A percentile compares a stretch with the other conserved stretches of the same genome.
These are phyloP conservation scores for Plasmodium knowlesi DNA, from an alignment of 169 alveolate genomes.

Conservation along the genomic window DNA sequence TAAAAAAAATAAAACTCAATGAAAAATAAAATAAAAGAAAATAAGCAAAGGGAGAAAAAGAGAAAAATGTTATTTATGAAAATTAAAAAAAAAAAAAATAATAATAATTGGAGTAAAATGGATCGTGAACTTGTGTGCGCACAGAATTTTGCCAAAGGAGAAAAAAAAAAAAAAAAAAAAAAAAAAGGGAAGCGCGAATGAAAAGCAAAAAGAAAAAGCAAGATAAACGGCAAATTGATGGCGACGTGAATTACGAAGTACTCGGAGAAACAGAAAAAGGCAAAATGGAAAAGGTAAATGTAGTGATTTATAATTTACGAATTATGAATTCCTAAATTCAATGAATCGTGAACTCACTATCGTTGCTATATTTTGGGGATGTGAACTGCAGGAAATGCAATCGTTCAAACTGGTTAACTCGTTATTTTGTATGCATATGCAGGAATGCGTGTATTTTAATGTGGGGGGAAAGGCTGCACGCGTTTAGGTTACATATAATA, in stretches of 20 bases:
- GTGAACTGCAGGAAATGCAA: neutral
- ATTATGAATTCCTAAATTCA: neutral
- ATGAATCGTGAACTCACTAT: neutral
- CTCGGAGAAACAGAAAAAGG: neutral
- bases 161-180: constrained; percentile 1
- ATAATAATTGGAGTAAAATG: constrained; percentile 16
- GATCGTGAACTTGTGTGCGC: constrained; percentile 28
- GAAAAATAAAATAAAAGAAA: constrained; percentile 1
- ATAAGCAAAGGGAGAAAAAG: constrained; percentile 16
- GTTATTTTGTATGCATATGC: neutral
- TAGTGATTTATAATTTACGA: neutral
- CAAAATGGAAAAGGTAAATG: neutral
- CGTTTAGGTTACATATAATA: neutral
- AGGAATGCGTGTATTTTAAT: neutral
- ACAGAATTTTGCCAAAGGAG: neutral
- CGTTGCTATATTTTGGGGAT: neutral
- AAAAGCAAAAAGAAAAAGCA: neutral
- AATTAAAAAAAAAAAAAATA: constrained; percentile 8
- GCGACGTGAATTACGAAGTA: neutral
- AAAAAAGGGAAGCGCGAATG: neutral
- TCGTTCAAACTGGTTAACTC: neutral
- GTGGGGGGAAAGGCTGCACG: neutral
- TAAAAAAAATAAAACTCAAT: neutral
- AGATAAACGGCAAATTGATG: neutral
- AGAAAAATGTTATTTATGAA: constrained; percentile 12